Base-by-base conservation (phyloP, 345 rosid species). In the Draba incana region DNA sequence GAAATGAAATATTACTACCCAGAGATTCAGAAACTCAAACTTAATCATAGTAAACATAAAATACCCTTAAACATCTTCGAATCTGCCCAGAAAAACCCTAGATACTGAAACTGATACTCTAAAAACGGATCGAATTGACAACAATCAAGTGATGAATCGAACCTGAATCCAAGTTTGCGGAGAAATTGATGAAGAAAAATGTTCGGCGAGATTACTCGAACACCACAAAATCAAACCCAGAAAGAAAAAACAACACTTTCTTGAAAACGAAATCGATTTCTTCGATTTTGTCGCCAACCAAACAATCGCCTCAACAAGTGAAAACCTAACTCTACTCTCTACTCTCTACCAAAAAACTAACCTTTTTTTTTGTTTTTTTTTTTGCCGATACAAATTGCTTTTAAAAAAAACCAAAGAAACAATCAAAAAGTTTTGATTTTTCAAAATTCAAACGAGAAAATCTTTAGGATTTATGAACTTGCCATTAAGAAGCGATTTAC, bases 381-480 rank as follows among this genome's bases (percentile, higher is more conserved):
- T 35, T 35, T 2, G 39, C 15, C 1, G 39, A 58, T 3, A 37
- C 28, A 33, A 25, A 23, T 35, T 24, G 39, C 54, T 57, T 59
- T 65, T 58, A 64, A 71, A 63, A 64, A 64, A 27, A 23, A 11
- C 8, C 51, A 55, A 68, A 41, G 66, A 72, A 63, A 25, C 64
- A 14, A 24, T 37, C 23, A 16, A 20, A 10, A 31, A 5, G 5
- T 31, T 31, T 31, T 5, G 5, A 5, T 47, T 45, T 20, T 39
- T 42, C 6, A 20, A 77, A 33, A 62, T 53, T 72, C 64, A 75
- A 56, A 76, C 24, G 63, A 44, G 46, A 60, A 16, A 3, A 57
- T 66, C 75, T 60, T 46, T n/a, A 38, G 54, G 54, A 81, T 46
- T 80, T 66, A 82, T 57, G 79, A 30, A 75, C 79, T 76, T 75